Conservation (phyloP, 192 early-diverging fungal species). For the Rhizophagus sp. region DNA sequence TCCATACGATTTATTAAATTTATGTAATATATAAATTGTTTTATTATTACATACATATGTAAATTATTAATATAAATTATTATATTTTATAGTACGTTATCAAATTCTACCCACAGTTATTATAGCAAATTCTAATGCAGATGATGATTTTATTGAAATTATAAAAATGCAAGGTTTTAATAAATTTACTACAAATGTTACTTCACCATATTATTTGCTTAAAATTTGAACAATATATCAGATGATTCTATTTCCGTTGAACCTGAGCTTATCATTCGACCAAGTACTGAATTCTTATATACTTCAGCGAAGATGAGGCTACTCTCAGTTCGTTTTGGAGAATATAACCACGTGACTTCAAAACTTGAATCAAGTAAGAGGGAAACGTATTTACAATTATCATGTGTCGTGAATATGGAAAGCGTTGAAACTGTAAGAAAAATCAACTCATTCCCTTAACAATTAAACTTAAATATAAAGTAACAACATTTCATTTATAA, state of each 20-base stretch:
- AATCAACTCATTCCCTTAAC: not conserved
- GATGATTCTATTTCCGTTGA: not conserved
- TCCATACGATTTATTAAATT: slow-evolving; percentile 30
- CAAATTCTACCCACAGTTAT: slow-evolving; percentile 41
- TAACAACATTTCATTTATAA: not conserved
- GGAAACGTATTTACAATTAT: slow-evolving; percentile 36
- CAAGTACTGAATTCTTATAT: slow-evolving; percentile 36
- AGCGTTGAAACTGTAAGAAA: slow-evolving; percentile 41
- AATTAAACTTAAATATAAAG: not conserved
- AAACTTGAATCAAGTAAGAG: slow-evolving; percentile 30
- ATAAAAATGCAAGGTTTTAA: slow-evolving; percentile 31
- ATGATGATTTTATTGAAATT: slow-evolving; percentile 34
- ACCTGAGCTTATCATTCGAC: slow-evolving; percentile 30
- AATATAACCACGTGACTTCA: not conserved
- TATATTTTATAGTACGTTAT: slow-evolving; percentile 32
- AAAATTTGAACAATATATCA: not conserved
- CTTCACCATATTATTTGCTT: not conserved
- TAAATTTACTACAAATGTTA: not conserved
- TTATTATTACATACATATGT: not conserved
- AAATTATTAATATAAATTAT: not conserved
- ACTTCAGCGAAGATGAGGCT: slow-evolving; percentile 37
- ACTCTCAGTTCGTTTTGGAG: slow-evolving; percentile 26
- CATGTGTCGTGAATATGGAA: slow-evolving; percentile 39
- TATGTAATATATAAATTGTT: slow-evolving; percentile 24
- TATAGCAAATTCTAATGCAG: slow-evolving; percentile 35